Conservation (phyloP, 1,284 basidiomycete genomes). For the Boletus hoseneyae region DNA sequence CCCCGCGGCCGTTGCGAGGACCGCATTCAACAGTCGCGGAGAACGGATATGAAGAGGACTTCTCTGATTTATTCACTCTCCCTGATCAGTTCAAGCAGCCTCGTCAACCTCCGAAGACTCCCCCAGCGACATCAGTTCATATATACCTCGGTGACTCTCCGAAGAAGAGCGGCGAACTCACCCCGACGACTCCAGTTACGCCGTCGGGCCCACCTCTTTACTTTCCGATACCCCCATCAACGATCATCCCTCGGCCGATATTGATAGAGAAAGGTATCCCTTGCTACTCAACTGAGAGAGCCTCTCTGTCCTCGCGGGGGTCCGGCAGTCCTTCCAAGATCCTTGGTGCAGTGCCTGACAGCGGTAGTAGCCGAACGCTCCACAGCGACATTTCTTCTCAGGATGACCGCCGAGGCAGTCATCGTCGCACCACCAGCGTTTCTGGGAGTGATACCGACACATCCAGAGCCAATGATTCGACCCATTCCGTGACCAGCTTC, state of each 20-base stretch:
- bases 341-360: conserved; percentile 15
- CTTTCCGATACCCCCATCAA: conserved; percentile 33
- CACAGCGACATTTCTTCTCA: conserved; percentile 15
- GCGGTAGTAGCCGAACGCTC: conserved; percentile 5
- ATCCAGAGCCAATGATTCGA: conserved; percentile 23
- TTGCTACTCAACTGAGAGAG: conserved; percentile 19
- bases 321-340: conserved; percentile 20
- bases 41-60: conserved; percentile 30
- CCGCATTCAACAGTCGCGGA: conserved; percentile 1
- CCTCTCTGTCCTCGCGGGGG: conserved; percentile 26
- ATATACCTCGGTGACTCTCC: conserved; percentile 11
- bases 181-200: conserved; percentile 26
- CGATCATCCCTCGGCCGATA: conserved; percentile 11
- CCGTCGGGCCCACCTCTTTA: conserved; percentile 30
- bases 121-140: conserved; percentile 19
- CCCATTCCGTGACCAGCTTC: conserved; percentile 9
- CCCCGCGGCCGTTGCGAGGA: conserved; percentile 27
- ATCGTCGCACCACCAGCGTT: conserved; percentile 19
- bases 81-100: conserved; percentile 20
- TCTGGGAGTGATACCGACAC: conserved; percentile 33
- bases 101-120: conserved; percentile 11
- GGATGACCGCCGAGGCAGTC: conserved; percentile 21
- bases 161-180: conserved; percentile 20
- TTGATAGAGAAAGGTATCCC: conserved; percentile 14
- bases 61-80: conserved; percentile 34